A percentile compares a stretch with the other conserved stretches of the same genome.
These are phyloP conservation scores for Rasamsonia emersonii DNA, from an alignment of 2,329 filamentous ascomycete species.

Conservation along the genomic window DNA sequence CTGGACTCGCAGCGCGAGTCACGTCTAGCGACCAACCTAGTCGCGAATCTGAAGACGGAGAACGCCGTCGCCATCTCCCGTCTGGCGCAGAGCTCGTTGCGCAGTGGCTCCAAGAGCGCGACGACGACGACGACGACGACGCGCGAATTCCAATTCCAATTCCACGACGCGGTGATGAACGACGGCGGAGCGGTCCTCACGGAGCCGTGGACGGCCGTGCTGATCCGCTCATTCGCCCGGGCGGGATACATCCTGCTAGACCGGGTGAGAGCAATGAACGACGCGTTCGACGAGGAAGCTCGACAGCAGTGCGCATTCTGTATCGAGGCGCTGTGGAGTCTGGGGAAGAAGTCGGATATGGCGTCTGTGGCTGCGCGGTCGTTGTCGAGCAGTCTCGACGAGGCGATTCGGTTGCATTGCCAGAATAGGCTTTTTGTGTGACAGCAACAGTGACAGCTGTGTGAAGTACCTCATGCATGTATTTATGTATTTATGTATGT, in stretches of 20 bases:
- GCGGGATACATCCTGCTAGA: slow-evolving; percentile 36
- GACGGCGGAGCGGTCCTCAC: slow-evolving; percentile 49
- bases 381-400: no score
- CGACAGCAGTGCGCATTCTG: slow-evolving; percentile 38
- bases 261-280: neutral
- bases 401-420: no score
- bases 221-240: slow-evolving; percentile 46
- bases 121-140: slow-evolving; percentile 5
- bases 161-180: slow-evolving; percentile 48
- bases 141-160: slow-evolving; percentile 37
- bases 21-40: slow-evolving; percentile 23
- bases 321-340: slow-evolving; percentile 45
- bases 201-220: slow-evolving; percentile 51
- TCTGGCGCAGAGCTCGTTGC: slow-evolving; percentile 40
- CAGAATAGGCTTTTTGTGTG: no score
- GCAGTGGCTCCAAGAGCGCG: slow-evolving; percentile 17
- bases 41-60: slow-evolving; percentile 33
- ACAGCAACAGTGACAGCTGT: no score
- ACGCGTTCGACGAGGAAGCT: slow-evolving; percentile 1
- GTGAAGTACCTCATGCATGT: no score
- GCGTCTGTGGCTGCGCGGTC: slow-evolving; percentile 33
- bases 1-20: slow-evolving; percentile 14
- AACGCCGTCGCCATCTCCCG: slow-evolving; percentile 42
- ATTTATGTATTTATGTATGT: no score
- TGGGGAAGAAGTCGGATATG: slow-evolving; percentile 50